Evolutionary conservation across 2,329 filamentous ascomycete species (phyloP), one percentile per base, ranked within the genome.

Genomic region (Aaosphaeria arxii): DNA sequence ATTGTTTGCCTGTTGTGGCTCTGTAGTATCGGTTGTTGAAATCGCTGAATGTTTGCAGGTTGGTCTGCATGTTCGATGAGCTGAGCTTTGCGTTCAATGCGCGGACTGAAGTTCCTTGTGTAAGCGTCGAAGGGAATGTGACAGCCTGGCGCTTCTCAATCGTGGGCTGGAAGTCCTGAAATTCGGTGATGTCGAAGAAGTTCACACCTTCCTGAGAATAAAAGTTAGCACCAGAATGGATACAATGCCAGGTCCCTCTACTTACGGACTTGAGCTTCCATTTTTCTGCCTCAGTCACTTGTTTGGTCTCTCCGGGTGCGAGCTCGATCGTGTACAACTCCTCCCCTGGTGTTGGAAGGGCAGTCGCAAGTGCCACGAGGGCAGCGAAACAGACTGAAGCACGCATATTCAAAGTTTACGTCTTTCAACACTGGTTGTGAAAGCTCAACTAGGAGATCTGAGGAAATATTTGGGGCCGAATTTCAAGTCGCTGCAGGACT

Each of bases 241-340:
- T 36, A 36, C 9, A n/a, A 36, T 9, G n/a, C 33, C 2, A 24
- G 17, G 17, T 24, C 17, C 2, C 17, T 24, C 17, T 24, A 44
- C 13, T 36, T 44, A 92, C 89, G 58, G 89, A 78, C 64, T 86
- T 85, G 57, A 96, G 75, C 68, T 85, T 83, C 89, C 90, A 95
- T 74, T 96, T 96, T 74, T 95, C 84, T 9, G 11, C 35, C 29
- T 45, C 43, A 2, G 43, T 45, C 24, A 45, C 43, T 13, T 45
- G n/a, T 39, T 30, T 17, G n/a, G 43, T 45, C 17, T 28, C 43
- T 24, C 43, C 43, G 4, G 43, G 43, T 35, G 11, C 43, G n/a
- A 45, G 35, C 29, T 45, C 43, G 24, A 45, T 39, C 6, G 43
- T 45, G 35, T 40, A 40, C 7, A 40, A 24, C 39, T 40, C n/a